Conservation (phyloP, 805 yeast species). For the Suhomyces sp. region DNA sequence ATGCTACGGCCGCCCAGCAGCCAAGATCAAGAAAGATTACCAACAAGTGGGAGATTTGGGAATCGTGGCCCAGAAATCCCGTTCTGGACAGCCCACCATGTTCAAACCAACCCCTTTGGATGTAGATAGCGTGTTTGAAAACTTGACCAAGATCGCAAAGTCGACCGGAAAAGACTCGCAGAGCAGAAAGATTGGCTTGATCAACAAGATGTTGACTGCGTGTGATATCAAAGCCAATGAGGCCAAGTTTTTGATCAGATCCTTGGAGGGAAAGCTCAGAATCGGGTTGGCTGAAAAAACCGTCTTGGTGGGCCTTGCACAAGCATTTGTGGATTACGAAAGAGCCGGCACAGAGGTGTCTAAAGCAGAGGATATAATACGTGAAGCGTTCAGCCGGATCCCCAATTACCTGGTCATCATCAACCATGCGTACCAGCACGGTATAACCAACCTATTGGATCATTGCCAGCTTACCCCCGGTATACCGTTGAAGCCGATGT, state of each 20-base stretch:
- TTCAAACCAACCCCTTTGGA: constrained; percentile 84
- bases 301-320: constrained; percentile 78
- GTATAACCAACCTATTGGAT: constrained; percentile 61
- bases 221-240: constrained; percentile 68
- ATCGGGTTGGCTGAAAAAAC: constrained; percentile 95
- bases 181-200: constrained; percentile 67
- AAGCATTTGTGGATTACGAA: constrained; percentile 72
- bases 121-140: constrained; percentile 67
- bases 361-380: constrained; percentile 71
- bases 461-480: constrained; percentile 83
- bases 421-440: constrained; percentile 59
- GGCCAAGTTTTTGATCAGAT: constrained; percentile 86
- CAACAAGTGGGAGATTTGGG: constrained; percentile 89
- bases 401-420: constrained; percentile 88
- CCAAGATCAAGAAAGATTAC: constrained; percentile 71
- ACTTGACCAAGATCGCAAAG: constrained; percentile 72
- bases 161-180: constrained; percentile 82
- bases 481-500: constrained; percentile 94
- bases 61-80: constrained; percentile 76
- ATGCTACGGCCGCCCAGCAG: constrained; percentile 76
- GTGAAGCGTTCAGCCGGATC: constrained; percentile 83
- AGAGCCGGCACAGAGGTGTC: constrained; percentile 45
- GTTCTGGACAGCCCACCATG: constrained; percentile 88
- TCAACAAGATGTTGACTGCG: constrained; percentile 80
- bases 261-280: constrained; percentile 87